A percentile compares a stretch with the other conserved stretches of the same genome.
Conservation (phyloP, 2,329 filamentous ascomycete genomes). For the Simplicillium aogashimaense region DNA sequence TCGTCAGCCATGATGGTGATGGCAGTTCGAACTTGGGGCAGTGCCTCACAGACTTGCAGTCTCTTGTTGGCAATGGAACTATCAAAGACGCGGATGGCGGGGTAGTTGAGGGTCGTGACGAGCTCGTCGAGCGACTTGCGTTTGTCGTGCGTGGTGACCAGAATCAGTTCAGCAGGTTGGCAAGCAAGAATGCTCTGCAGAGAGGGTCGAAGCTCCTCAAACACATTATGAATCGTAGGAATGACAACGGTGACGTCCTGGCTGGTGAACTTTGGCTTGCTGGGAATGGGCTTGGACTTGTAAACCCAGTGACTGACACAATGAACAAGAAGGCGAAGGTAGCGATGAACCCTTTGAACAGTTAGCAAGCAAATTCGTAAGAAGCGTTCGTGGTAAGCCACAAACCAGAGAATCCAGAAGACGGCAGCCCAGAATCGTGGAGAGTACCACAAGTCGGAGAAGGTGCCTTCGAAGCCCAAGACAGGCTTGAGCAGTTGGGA, state of each 20-base stretch:
- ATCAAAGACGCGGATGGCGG: conserved; percentile 63
- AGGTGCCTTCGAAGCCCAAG: conserved; percentile 5
- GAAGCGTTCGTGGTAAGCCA: conserved; percentile 3
- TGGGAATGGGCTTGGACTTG: conserved; percentile 72
- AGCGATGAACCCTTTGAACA: conserved; percentile 65
- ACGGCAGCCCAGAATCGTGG: conserved; percentile 31
- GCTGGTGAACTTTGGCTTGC: conserved; percentile 67
- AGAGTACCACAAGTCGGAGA: conserved; percentile 28
- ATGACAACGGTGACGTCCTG: conserved; percentile 90
- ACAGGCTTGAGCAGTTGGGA: no score
- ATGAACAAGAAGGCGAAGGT: conserved; percentile 77
- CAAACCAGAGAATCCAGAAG: conserved; percentile 36
- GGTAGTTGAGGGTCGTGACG: conserved; percentile 46
- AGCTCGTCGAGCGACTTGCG: conserved; percentile 57
- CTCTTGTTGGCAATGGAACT: conserved; percentile 90
- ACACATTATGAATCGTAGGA: conserved; percentile 80
- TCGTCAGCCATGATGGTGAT: conserved; percentile 94
- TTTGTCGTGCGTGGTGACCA: conserved; percentile 82
- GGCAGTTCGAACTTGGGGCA: conserved; percentile 71
- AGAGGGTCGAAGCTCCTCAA: conserved; percentile 73
- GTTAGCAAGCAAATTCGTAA: conserved; percentile 9
- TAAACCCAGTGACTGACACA: conserved; percentile 79
- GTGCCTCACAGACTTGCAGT: conserved; percentile 82
- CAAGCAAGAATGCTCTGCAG: conserved; percentile 68
- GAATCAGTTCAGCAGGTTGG: conserved; percentile 61